Evolutionary conservation across 257 asterid genomes (phyloP).

Genomic region (Paulownia fortunei): DNA sequence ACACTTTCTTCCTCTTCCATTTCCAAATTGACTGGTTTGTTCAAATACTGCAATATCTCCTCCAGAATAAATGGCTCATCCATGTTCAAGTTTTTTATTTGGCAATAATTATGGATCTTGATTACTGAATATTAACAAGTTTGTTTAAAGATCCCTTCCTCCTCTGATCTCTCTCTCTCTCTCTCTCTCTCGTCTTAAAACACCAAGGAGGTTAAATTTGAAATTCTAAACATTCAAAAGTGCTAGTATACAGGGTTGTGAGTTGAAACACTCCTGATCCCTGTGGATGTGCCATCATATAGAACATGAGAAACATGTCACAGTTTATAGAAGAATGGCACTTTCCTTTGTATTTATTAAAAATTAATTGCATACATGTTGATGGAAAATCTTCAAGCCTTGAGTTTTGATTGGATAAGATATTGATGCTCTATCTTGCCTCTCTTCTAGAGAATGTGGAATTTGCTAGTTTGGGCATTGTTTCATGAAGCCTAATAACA

Average conservation of each 20-base stretch:
- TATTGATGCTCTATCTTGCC: not conserved
- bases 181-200: not conserved
- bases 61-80: not conserved
- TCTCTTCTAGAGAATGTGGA: constrained; percentile 7
- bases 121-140: not conserved
- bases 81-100: constrained; percentile 7
- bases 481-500: not conserved
- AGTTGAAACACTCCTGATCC: not conserved
- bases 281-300: too few relatives aligned
- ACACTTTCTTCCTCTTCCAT: constrained; percentile 34
- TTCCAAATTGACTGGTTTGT: constrained; percentile 12
- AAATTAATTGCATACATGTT: not conserved
- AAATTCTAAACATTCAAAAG: not conserved
- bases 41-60: constrained; percentile 20
- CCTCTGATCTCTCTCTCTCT: not conserved
- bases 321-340: not conserved
- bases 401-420: not conserved
- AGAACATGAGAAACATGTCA: not conserved
- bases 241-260: not conserved
- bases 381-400: not conserved
- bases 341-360: not conserved
- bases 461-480: not conserved
- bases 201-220: not conserved
- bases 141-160: not conserved
- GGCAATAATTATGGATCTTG: constrained; percentile 6